Base-by-base conservation (phyloP, 257 asterid species). In the Prunella vulgaris region DNA sequence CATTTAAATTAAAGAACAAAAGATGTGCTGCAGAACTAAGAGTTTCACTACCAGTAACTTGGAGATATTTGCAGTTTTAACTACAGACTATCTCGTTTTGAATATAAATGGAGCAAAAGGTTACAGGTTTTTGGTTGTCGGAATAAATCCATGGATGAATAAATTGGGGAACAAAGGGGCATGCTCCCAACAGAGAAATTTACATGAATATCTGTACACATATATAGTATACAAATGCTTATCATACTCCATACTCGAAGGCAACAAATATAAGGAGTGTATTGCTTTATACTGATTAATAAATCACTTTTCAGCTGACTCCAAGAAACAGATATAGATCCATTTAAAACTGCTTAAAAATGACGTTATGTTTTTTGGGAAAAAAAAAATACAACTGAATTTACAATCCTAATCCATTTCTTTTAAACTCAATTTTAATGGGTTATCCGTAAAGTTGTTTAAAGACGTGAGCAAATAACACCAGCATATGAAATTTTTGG, bases 61-160 rank as follows among this genome's bases (percentile, higher is more conserved):
- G 64, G 73, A 71, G 71, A 30, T 33, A 70, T 25, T 52, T 46
- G 44, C 57, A 62, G 62, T 18, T 53, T 35, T 54, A 42, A 56
- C 80, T n/a, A 42, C 21, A 46, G 57, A 15, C 20, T 56, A 54
- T 8, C 33, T 42, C 10, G 40, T 68, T 33, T 52, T 13, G 10
- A 54, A 44, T 21, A 48, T 20, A 52, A 5, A 40, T 38, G n/a
- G 30, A 67, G 15, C 38, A 64, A 18, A 70, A 35, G 8, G 9
- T 10, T 54, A 21, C 7, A 9, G 2, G 5, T 54, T 53, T 18
- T 22, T 20, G 2, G n/a, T 53, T 53, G 32, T 22, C 2, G 15
- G 60, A 25, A 15, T 10, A 14, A 60, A 20, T 58, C 15, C 56
- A 54, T 2, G 15, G 60, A 28, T 60, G 64, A 17, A 74, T 32